Percentiles rank a stretch among this genome's conserved stretches.
phyloP scores from a whole-genome alignment of 1,139 yeast species.

The Saccharomyces pastorianus region DNA sequence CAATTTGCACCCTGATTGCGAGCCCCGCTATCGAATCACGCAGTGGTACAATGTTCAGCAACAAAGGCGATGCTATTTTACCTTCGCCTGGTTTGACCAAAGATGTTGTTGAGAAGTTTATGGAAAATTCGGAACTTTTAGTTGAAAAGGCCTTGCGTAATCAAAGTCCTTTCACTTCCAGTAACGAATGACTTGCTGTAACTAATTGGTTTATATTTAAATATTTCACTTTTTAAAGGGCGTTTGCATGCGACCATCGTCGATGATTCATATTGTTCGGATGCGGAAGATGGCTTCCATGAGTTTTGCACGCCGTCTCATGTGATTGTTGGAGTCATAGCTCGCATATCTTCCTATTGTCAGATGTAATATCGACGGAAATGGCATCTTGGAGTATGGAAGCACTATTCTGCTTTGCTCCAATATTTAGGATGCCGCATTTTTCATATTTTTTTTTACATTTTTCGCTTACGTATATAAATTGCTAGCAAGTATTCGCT shows the following conservation, averaged over 20 bases:
- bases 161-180: neutral
- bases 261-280: neutral
- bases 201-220: neutral
- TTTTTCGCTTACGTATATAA: neutral
- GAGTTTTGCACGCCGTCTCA: neutral
- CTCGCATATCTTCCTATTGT: neutral
- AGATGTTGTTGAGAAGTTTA: slow-evolving; percentile 25
- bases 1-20: slow-evolving; percentile 28
- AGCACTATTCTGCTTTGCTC: neutral
- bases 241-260: neutral
- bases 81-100: slow-evolving; percentile 27
- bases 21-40: slow-evolving; percentile 26
- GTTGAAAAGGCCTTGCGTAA: slow-evolving; percentile 4
- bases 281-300: neutral
- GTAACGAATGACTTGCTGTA: neutral
- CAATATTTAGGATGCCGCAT: neutral
- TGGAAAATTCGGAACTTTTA: slow-evolving; percentile 19
- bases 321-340: neutral
- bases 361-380: neutral
- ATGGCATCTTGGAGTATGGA: neutral
- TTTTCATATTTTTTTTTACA: neutral
- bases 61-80: slow-evolving; percentile 24
- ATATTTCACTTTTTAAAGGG: neutral
- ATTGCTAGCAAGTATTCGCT: neutral
- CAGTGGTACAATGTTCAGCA: slow-evolving; percentile 30